A percentile compares a stretch with the other conserved stretches of the same genome.
Evolutionary conservation across 169 alveolate species (phyloP).

Genomic region (Plasmodium knowlesi): DNA sequence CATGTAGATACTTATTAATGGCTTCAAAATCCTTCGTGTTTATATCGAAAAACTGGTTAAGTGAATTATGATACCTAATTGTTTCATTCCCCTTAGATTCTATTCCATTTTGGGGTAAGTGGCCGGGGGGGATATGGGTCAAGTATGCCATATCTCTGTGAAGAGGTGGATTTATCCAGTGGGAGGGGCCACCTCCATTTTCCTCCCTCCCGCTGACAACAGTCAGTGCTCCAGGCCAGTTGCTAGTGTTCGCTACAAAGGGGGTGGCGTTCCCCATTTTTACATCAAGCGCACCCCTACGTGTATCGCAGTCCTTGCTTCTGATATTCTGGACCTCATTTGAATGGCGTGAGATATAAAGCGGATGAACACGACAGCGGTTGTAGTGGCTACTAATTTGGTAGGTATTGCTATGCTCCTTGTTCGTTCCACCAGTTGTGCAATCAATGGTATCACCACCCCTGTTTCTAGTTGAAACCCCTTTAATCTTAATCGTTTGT

Average conservation of each 20-base stretch:
- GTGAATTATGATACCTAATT: conserved; percentile 17
- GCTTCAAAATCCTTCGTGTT: conserved; percentile 20
- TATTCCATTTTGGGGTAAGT: not conserved
- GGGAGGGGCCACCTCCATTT: not conserved
- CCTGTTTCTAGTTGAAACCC: not conserved
- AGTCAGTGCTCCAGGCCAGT: not conserved
- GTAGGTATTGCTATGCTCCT: not conserved
- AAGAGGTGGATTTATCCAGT: not conserved
- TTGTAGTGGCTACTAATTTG: not conserved
- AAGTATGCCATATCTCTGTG: not conserved
- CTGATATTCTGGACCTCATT: not conserved
- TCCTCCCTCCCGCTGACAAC: not conserved
- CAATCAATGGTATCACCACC: not conserved
- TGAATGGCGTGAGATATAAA: not conserved
- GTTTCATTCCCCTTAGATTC: not conserved
- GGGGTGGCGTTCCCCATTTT: not conserved
- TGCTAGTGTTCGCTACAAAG: not conserved
- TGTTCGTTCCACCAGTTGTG: not conserved
- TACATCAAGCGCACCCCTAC: not conserved
- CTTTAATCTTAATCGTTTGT: too few species aligned
- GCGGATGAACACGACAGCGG: not conserved
- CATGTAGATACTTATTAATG: conserved; percentile 23
- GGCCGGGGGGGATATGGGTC: not conserved
- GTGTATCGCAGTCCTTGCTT: not conserved
- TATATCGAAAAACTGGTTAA: conserved; percentile 59